These are phyloP conservation scores for Phlebiopsis flavidoalba DNA, from an alignment of 768 basidiomycete genomes.

Conservation along the genomic window DNA sequence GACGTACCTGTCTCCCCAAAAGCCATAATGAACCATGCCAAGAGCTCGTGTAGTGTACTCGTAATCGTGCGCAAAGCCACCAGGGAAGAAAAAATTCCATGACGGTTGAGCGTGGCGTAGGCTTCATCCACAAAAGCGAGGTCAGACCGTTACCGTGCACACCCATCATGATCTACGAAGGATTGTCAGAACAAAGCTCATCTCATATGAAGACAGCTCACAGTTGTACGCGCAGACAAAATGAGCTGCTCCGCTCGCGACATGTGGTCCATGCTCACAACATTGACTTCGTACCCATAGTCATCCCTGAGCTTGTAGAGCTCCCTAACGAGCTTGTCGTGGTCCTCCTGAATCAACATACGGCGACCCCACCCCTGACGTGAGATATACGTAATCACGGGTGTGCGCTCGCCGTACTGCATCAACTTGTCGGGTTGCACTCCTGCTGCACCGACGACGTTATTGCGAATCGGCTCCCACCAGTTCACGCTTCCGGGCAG, in stretches of 20 bases:
- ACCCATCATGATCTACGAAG: slow-evolving; percentile 83
- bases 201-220: slow-evolving; percentile 29
- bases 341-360: slow-evolving; percentile 71
- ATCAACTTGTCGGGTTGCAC: slow-evolving; percentile 28
- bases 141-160: slow-evolving; percentile 93
- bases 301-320: slow-evolving; percentile 61
- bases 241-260: slow-evolving; percentile 74
- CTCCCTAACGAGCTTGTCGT: slow-evolving; percentile 73
- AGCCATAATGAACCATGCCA: slow-evolving; percentile 79
- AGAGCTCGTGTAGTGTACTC: slow-evolving; percentile 76
- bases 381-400: slow-evolving; percentile 91
- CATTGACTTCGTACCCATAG: slow-evolving; percentile 83
- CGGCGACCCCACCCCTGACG: slow-evolving; percentile 86
- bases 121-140: slow-evolving; percentile 89
- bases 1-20: slow-evolving; percentile 71
- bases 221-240: slow-evolving; percentile 81
- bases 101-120: slow-evolving; percentile 74
- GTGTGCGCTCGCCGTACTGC: slow-evolving; percentile 39
- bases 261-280: slow-evolving; percentile 82
- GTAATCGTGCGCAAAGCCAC: slow-evolving; percentile 82
- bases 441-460: slow-evolving; percentile 69
- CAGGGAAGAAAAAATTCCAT: slow-evolving; percentile 87
- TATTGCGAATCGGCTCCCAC: slow-evolving; percentile 78
- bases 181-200: not conserved
- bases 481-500: slow-evolving; percentile 74